Conservation (phyloP, 1,284 basidiomycete genomes). For the Ustilago hordei region DNA sequence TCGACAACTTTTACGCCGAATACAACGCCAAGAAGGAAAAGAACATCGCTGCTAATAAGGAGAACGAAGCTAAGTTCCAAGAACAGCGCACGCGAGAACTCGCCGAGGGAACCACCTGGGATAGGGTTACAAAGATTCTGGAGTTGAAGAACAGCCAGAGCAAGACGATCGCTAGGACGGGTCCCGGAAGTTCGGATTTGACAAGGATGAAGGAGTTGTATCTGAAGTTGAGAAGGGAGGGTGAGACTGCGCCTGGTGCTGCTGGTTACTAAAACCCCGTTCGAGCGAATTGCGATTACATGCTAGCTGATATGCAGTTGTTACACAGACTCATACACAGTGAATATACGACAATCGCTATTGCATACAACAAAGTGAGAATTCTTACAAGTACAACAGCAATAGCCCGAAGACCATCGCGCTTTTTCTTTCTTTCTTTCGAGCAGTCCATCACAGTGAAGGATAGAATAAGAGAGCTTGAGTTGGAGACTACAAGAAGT, state of each 20-base stretch:
- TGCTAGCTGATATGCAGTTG: neutral
- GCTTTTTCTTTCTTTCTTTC: neutral
- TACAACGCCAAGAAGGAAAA: slow-evolving; percentile 92
- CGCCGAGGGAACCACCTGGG: slow-evolving; percentile 93
- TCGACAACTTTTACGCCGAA: slow-evolving; percentile 95
- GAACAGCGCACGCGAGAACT: slow-evolving; percentile 80
- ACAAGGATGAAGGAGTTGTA: slow-evolving; percentile 81
- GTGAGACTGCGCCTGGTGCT: slow-evolving; percentile 66
- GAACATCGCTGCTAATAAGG: slow-evolving; percentile 95
- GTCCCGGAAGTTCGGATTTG: slow-evolving; percentile 89
- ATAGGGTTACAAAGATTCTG: slow-evolving; percentile 86
- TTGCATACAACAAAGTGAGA: slow-evolving; percentile 3
- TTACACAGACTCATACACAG: neutral
- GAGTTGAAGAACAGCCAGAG: slow-evolving; percentile 93
- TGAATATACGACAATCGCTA: neutral
- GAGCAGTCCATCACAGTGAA: neutral
- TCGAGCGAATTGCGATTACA: neutral
- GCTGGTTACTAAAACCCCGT: slow-evolving; percentile 56
- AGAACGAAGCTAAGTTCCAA: slow-evolving; percentile 86
- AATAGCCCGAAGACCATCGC: neutral
- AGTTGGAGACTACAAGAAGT: slow-evolving; percentile 54
- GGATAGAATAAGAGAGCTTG: neutral
- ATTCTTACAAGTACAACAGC: slow-evolving; percentile 22
- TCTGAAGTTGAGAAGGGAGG: slow-evolving; percentile 62
- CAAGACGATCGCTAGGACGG: slow-evolving; percentile 90